Conservation (phyloP, 2,329 filamentous ascomycete species). For the Fusarium sp. region DNA sequence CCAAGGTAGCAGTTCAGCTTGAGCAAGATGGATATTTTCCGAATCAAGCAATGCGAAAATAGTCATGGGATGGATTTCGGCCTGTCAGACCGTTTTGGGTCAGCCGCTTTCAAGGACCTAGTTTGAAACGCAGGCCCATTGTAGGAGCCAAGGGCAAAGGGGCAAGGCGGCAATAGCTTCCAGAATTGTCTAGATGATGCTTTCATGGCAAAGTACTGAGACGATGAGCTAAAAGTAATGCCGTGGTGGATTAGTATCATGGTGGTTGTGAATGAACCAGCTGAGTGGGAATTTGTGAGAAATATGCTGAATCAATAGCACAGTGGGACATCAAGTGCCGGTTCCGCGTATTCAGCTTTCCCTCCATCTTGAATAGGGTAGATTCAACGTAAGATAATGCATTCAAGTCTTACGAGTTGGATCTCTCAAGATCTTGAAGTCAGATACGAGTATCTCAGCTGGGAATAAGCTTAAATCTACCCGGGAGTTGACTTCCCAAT, state of each 20-base stretch:
- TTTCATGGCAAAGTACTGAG: fast-evolving
- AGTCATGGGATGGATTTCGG: neutral
- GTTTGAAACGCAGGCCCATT: neutral
- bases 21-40: neutral
- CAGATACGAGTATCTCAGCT: neutral
- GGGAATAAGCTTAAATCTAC: neutral
- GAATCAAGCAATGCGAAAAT: constrained; percentile 10
- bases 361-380: neutral
- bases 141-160: neutral
- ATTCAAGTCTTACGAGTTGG: neutral
- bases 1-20: constrained; percentile 3
- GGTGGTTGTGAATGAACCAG: too few relatives aligned
- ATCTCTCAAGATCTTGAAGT: neutral
- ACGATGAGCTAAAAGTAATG: neutral
- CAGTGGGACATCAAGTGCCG: neutral
- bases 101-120: neutral
- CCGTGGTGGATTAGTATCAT: too few relatives aligned
- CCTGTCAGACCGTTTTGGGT: neutral
- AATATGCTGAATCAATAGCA: too few relatives aligned
- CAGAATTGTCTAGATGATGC: neutral
- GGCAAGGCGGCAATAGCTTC: neutral
- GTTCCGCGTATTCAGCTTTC: too few relatives aligned
- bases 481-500: neutral
- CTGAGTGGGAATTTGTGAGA: too few relatives aligned
- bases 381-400: neutral